Evolutionary conservation across 257 asterid species (phyloP).

Genomic region (Primulina eburnea): DNA sequence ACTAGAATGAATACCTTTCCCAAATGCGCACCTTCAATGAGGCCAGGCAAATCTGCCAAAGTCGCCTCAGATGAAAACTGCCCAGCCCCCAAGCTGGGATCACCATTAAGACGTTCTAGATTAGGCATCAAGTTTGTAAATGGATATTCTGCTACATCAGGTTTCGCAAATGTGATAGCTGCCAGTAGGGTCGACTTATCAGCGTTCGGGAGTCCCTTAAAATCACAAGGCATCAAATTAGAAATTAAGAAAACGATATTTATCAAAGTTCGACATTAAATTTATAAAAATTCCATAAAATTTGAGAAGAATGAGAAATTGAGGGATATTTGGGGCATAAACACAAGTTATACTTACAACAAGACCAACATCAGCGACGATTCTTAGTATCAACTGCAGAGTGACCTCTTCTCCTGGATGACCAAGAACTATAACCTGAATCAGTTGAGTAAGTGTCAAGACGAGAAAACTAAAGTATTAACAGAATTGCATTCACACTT

Average conservation of each 20-base stretch:
- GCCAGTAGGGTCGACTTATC: conserved; percentile 92
- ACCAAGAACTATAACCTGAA: conserved; percentile 74
- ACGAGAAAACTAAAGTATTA: conserved; percentile 8
- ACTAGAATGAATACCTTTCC: conserved; percentile 67
- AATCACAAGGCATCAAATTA: conserved; percentile 16
- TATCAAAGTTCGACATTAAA: not conserved
- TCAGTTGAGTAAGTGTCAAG: not conserved
- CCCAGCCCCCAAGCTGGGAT: conserved; percentile 79
- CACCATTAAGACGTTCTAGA: conserved; percentile 92
- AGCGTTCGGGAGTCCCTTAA: conserved; percentile 97
- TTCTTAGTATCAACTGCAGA: conserved; percentile 87
- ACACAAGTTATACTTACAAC: conserved; percentile 55
- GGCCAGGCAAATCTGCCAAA: conserved; percentile 96
- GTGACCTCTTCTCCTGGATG: conserved; percentile 88
- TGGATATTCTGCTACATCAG: conserved; percentile 97
- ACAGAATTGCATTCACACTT: not conserved
- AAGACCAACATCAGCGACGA: conserved; percentile 98
- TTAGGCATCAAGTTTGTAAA: conserved; percentile 98
- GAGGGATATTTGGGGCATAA: conserved; percentile 15
- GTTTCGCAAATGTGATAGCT: conserved; percentile 85
- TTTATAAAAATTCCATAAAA: no score
- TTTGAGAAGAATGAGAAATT: not conserved
- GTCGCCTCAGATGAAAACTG: conserved; percentile 89
- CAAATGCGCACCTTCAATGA: conserved; percentile 96
- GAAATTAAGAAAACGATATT: not conserved